A percentile compares a stretch with the other conserved stretches of the same genome.
phyloP scores from a whole-genome alignment of 371 early-diverging fungal species.

The Nematocida ironsii region DNA sequence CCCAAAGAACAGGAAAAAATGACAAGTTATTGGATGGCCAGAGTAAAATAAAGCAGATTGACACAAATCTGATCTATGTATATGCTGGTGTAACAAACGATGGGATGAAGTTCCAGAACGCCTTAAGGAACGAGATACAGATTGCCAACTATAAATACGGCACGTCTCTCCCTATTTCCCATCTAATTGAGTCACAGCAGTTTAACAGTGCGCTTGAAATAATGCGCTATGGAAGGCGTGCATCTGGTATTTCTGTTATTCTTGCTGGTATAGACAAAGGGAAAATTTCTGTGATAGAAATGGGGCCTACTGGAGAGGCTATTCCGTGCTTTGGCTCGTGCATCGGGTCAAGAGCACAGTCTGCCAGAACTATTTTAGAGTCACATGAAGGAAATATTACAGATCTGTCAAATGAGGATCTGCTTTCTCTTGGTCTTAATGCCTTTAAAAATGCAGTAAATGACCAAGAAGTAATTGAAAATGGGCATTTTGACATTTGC shows the following conservation, averaged over 20 bases:
- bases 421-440: slow-evolving; percentile 61
- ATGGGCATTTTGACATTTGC: slow-evolving; percentile 18
- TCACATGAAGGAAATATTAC: slow-evolving; percentile 43
- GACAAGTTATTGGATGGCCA: slow-evolving; percentile 55
- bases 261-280: slow-evolving; percentile 65
- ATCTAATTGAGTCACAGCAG: slow-evolving; percentile 38
- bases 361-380: slow-evolving; percentile 70
- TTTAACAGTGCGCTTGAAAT: slow-evolving; percentile 44
- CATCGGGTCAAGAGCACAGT: slow-evolving; percentile 69
- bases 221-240: slow-evolving; percentile 60
- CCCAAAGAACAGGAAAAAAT: slow-evolving; percentile 60
- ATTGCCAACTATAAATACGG: slow-evolving; percentile 58
- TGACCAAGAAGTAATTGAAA: slow-evolving; percentile 34
- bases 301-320: slow-evolving; percentile 63
- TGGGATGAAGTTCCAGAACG: slow-evolving; percentile 66
- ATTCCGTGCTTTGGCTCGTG: slow-evolving; percentile 59
- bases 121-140: slow-evolving; percentile 61
- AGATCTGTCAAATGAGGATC: slow-evolving; percentile 52
- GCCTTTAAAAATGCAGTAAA: slow-evolving; percentile 69
- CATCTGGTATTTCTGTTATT: slow-evolving; percentile 64
- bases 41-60: slow-evolving; percentile 65
- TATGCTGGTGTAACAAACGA: slow-evolving; percentile 71
- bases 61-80: slow-evolving; percentile 61
- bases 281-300: slow-evolving; percentile 62
- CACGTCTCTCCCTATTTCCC: slow-evolving; percentile 10